Evolutionary conservation across 2,329 filamentous ascomycete genomes (phyloP), one percentile per base, ranked within the genome.

Genomic region (Colletotrichum gigasporum): DNA sequence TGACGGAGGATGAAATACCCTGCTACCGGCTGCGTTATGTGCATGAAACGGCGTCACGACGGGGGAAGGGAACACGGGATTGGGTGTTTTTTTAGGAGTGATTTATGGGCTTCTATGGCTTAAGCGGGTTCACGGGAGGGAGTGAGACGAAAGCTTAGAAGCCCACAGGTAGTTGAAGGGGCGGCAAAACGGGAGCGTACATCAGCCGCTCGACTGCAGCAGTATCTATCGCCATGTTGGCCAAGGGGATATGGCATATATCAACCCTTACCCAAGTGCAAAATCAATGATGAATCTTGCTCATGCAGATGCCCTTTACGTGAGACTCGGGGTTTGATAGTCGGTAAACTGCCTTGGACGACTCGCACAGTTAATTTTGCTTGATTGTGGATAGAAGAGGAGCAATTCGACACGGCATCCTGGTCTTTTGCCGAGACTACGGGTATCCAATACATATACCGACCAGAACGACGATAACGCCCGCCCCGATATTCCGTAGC

Each of bases 31-130:
- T 66, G 39, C 42, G 32, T 67, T 39, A 66, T 52, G 39, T 63
- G 59, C 59, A 65, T 65, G 59, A 52, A 65, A 63, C 30, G 59
- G 63, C 63, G 63, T 65, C 57, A 55, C 28, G 44, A 48, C 30
- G 44, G 41, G 30, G 48, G 47, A 32, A 22, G 32, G 12, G 26
- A 14, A 22, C 42, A 56, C 24, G 34, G 30, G 50, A 16, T 39
- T 26, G 28, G 28, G 47, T 50, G 18, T 12, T n/a, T 47, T 28
- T 47, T 10, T 20, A n/a, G 45, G 28, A 28, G 14, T 42, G 26
- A 52, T 59, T 59, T 60, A 44, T 16, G 37, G 20, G 6, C 44
- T 47, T 47, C n/a, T 28, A 24, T 42, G 39, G 37, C 28, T 45
- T 11, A 32, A n/a, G 18, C 41, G 26, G 26, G 18, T 28, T n/a